Evolutionary conservation across 768 basidiomycete genomes (phyloP).

Genomic region (Boletellus ananiceps): DNA sequence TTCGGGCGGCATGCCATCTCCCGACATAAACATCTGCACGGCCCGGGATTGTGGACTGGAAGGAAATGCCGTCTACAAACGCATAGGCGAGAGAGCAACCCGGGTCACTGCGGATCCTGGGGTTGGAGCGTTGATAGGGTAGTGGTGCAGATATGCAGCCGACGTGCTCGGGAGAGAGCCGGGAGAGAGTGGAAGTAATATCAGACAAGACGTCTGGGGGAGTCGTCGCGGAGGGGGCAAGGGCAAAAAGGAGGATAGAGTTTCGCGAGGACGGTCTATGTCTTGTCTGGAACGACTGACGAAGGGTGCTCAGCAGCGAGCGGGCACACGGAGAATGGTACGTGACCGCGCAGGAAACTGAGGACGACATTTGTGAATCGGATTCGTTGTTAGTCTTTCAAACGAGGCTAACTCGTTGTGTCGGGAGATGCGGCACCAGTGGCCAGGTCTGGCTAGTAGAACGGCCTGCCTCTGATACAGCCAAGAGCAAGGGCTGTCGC

Average conservation of each 20-base stretch:
- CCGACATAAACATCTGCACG: conserved; percentile 59
- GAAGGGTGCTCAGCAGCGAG: conserved; percentile 12
- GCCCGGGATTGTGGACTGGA: conserved; percentile 63
- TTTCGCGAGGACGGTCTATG: background rate
- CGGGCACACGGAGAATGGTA: conserved; percentile 16
- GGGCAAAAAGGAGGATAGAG: conserved; percentile 20
- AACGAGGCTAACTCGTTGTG: no score
- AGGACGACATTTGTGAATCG: no score
- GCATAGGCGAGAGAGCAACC: conserved; percentile 61
- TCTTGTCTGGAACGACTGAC: conserved; percentile 3
- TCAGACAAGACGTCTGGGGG: conserved; percentile 30
- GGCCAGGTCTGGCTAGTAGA: no score
- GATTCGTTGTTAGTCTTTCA: no score
- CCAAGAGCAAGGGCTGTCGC: no score
- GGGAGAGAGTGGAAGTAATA: conserved; percentile 37
- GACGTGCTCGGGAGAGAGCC: conserved; percentile 39
- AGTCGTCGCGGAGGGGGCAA: conserved; percentile 24
- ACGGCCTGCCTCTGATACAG: no score
- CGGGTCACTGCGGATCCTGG: conserved; percentile 13
- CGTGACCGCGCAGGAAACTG: conserved; percentile 13
- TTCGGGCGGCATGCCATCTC: conserved; percentile 59
- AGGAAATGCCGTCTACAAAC: conserved; percentile 39
- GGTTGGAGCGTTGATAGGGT: conserved; percentile 18
- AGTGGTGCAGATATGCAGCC: conserved; percentile 63
- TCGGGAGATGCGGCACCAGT: no score